Evolutionary conservation across 305 asterid genomes (phyloP).

Genomic region (Monarda citriodora): DNA sequence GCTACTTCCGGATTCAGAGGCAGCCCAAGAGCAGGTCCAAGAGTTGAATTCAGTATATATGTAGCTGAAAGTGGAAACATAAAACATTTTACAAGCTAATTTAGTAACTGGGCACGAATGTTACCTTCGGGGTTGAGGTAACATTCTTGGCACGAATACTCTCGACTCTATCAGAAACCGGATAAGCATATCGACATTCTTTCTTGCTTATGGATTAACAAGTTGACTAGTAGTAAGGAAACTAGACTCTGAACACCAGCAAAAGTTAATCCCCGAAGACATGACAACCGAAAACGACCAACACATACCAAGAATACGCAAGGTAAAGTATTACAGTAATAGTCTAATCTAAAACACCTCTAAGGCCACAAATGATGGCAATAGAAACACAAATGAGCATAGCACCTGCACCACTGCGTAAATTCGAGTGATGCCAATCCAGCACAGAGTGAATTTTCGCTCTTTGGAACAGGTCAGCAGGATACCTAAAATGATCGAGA

Average conservation of each 20-base stretch:
- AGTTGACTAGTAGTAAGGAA: too few species aligned
- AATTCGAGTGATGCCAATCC: conserved; percentile 94
- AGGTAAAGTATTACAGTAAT: neutral
- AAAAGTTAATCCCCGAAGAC: neutral
- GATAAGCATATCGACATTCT: neutral
- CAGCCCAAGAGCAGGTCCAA: conserved; percentile 68
- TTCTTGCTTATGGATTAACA: neutral
- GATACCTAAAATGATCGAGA: conserved; percentile 60
- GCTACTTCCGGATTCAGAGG: conserved; percentile 69
- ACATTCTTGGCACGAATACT: neutral
- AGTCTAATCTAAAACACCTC: neutral
- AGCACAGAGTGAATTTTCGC: conserved; percentile 83
- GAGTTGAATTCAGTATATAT: conserved; percentile 46
- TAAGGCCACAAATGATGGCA: neutral
- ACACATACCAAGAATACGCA: neutral
- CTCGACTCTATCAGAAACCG: neutral
- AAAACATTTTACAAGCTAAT: conserved; percentile 14
- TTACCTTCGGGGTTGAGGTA: neutral
- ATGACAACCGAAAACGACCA: neutral
- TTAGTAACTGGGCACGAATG: too few species aligned
- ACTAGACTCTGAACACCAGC: neutral
- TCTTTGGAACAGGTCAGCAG: conserved; percentile 74
- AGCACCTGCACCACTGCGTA: conserved; percentile 82
- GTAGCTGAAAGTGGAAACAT: conserved; percentile 43
- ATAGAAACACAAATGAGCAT: conserved; percentile 10